Evolutionary conservation across 495 filamentous ascomycete genomes (phyloP).

Genomic region (Penicillium diatomitis): DNA sequence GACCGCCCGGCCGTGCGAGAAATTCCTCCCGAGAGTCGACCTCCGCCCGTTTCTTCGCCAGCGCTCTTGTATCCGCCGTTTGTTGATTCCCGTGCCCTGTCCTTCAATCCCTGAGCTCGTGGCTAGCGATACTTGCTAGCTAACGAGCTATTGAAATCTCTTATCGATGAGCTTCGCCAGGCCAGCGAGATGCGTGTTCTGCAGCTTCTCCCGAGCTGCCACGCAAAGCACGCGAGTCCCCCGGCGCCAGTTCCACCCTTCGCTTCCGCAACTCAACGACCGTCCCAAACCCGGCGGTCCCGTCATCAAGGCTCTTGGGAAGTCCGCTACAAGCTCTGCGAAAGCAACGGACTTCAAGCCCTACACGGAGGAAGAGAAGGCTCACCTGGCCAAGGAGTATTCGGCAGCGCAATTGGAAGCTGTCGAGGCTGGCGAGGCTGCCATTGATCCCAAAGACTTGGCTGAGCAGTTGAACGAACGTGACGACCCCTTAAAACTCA

Average conservation of each 20-base stretch:
- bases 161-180: conserved; percentile 49
- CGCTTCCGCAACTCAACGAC: conserved; percentile 28
- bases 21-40: conserved; percentile 21
- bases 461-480: conserved; percentile 59
- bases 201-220: conserved; percentile 37
- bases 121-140: conserved; percentile 18
- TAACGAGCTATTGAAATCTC: conserved; percentile 11
- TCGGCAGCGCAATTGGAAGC: conserved; percentile 73
- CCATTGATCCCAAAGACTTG: conserved; percentile 72
- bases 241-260: conserved; percentile 45
- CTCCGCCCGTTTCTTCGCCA: conserved; percentile 20
- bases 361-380: conserved; percentile 64
- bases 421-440: conserved; percentile 75
- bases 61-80: conserved; percentile 8
- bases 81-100: conserved; percentile 4
- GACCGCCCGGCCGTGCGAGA: conserved; percentile 23
- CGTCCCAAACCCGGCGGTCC: conserved; percentile 22
- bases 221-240: conserved; percentile 33
- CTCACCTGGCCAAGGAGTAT: conserved; percentile 54
- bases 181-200: conserved; percentile 50
- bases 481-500: conserved; percentile 58
- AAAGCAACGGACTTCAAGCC: conserved; percentile 43
- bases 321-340: conserved; percentile 13
- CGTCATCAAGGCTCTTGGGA: conserved; percentile 12
- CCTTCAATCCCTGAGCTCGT: conserved; percentile 11